Evolutionary conservation across 1,284 basidiomycete species (phyloP).

Genomic region (Marasmius sp.): DNA sequence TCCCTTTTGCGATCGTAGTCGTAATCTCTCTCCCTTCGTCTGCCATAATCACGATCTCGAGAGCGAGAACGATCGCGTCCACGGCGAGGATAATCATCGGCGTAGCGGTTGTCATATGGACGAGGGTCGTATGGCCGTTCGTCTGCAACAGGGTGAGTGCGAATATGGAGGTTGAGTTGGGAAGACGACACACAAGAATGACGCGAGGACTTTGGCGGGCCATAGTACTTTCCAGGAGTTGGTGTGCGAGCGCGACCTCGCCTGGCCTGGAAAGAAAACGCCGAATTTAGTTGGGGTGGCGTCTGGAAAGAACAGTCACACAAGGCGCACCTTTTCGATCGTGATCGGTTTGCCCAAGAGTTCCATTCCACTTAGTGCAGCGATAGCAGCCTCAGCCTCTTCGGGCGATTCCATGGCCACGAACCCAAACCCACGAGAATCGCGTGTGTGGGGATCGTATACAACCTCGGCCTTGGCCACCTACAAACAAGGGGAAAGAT

Average conservation of each 20-base stretch:
- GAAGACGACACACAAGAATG: background rate
- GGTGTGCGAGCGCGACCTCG: conserved; percentile 81
- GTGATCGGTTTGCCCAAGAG: conserved; percentile 69
- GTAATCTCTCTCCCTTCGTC: background rate
- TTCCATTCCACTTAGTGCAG: conserved; percentile 66
- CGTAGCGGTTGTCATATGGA: background rate
- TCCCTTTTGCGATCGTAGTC: background rate
- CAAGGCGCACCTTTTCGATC: conserved; percentile 62
- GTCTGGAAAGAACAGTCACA: background rate
- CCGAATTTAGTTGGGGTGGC: background rate
- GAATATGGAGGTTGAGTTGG: background rate
- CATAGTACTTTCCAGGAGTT: conserved; percentile 81
- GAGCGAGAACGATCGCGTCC: background rate
- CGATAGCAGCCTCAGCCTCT: conserved; percentile 76
- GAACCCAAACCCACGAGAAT: conserved; percentile 85
- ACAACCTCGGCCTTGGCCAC: conserved; percentile 76
- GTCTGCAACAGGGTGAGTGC: background rate
- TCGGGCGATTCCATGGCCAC: conserved; percentile 76
- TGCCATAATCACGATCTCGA: background rate
- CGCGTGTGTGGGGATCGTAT: conserved; percentile 82
- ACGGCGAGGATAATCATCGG: background rate
- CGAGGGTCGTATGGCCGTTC: background rate
- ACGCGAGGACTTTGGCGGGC: conserved; percentile 56
- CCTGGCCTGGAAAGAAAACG: conserved; percentile 51
- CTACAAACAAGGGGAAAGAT: background rate